A percentile compares a stretch with the other conserved stretches of the same genome.
phyloP scores from a whole-genome alignment of 2,329 filamentous ascomycete genomes.

The Botrytis porri region DNA sequence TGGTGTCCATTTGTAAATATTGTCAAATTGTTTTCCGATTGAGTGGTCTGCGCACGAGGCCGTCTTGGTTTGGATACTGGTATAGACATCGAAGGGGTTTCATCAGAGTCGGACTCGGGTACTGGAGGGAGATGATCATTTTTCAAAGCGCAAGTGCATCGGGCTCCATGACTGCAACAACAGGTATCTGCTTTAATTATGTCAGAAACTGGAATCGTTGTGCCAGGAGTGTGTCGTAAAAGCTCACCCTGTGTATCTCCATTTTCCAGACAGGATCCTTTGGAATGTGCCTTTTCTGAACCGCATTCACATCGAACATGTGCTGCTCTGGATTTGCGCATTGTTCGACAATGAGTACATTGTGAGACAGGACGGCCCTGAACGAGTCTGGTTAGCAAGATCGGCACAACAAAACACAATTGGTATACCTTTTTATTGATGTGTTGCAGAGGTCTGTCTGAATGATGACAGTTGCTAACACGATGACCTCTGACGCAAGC shows the following conservation, averaged over 20 bases:
- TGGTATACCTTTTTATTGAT: slow-evolving; percentile 77
- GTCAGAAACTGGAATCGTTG: slow-evolving; percentile 37
- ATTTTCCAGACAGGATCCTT: slow-evolving; percentile 54
- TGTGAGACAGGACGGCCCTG: slow-evolving; percentile 89
- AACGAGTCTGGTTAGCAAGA: slow-evolving; percentile 16
- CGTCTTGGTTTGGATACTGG: slow-evolving; percentile 44
- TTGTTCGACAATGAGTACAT: slow-evolving; percentile 92
- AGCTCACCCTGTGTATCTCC: slow-evolving; percentile 40
- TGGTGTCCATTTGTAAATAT: slow-evolving; percentile 64
- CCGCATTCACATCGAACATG: slow-evolving; percentile 97
- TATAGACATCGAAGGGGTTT: slow-evolving; percentile 45
- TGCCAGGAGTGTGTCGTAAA: slow-evolving; percentile 30
- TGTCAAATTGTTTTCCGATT: slow-evolving; percentile 55
- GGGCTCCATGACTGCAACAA: slow-evolving; percentile 67
- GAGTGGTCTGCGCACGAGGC: slow-evolving; percentile 59
- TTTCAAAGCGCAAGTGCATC: slow-evolving; percentile 63
- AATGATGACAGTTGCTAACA: slow-evolving; percentile 97
- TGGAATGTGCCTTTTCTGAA: slow-evolving; percentile 76
- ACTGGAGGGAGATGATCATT: slow-evolving; percentile 63
- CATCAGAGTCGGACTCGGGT: slow-evolving; percentile 60
- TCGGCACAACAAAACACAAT: neutral
- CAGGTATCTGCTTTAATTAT: slow-evolving; percentile 54
- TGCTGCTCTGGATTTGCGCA: slow-evolving; percentile 92
- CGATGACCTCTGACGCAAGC: slow-evolving; percentile 92
- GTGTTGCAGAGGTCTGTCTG: slow-evolving; percentile 85